Base-by-base conservation (phyloP, 805 yeast species). In the Nakazawaea holstii region DNA sequence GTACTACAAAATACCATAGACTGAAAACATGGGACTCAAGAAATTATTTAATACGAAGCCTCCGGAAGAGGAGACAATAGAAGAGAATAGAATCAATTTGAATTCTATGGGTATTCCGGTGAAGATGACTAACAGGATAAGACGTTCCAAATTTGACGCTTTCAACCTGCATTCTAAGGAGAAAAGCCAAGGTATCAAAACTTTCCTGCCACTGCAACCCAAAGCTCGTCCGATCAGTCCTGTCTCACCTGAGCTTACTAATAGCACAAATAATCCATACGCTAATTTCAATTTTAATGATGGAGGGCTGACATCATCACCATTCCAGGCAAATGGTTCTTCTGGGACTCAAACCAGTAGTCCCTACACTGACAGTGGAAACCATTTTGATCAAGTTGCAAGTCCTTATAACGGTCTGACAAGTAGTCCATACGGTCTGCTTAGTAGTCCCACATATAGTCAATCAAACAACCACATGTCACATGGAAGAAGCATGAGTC, bases 121-220 rank as follows among this genome's bases (percentile, higher is more conserved):
- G 10, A 73, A 68, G 50, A 62, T 6, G 3, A 20, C 62, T 13
- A 60, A 58, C 4, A 60, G 56, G 38, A 65, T 58, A 39, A 62
- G 66, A 51, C 65, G 67, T 50, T 66, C 68, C 53, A 67, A 71
- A 51, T 70, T 77, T 59, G 66, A 70, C 28, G 79, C 79, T 6
- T 77, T 76, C 52, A 66, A 72, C 1, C 64, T 66, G 26, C 72
- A 63, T 57, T 76, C 80, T 4, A 67, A 65, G 48, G 75, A 72
- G 20, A 65, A 62, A 42, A 57, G 60, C 1, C 54, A 58, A 35
- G 60, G 61, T 42, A 60, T 59, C 17, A 32, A 44, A 29, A 28
- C 39, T 20, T 37, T 43, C 15, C n/a, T 11, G 30, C 45, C 45
- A 9, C 27, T 33, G 13, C 35, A 5, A 17, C 30, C 26, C 1